phyloP scores from a whole-genome alignment of 768 basidiomycete species.

The Hydnomerulius pinastri region DNA sequence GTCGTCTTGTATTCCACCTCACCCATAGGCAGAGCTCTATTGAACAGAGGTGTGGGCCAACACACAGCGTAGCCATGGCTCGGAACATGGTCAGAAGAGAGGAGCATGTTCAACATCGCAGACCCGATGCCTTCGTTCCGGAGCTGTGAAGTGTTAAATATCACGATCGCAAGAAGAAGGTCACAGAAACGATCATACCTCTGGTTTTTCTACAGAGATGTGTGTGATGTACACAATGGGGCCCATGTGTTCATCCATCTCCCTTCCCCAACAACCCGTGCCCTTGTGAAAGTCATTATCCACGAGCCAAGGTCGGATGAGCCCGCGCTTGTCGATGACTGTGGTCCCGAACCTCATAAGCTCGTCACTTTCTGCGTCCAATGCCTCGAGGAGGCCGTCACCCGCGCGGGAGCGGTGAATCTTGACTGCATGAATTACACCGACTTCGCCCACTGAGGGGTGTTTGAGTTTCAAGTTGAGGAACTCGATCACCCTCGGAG shows the following conservation, averaged over 20 bases:
- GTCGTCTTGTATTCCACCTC: not conserved
- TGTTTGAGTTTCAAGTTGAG: not conserved
- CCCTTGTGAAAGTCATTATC: not conserved
- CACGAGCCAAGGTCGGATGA: not conserved
- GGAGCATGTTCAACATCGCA: not conserved
- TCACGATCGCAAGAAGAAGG: not conserved
- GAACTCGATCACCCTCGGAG: not conserved
- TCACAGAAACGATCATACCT: not conserved
- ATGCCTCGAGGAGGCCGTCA: not conserved
- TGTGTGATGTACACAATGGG: not conserved
- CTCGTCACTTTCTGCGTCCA: not conserved
- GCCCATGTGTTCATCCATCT: not conserved
- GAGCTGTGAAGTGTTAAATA: not conserved
- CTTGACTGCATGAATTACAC: not conserved
- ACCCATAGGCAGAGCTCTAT: too few relatives aligned
- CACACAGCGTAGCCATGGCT: not conserved
- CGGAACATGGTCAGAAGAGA: not conserved
- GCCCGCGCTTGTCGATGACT: not conserved
- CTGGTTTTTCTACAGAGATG: not conserved
- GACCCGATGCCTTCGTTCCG: not conserved
- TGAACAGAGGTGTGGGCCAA: not conserved
- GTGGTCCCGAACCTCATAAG: not conserved
- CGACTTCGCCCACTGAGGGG: not conserved
- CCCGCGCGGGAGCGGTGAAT: not conserved
- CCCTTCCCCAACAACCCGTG: not conserved